Conservation (phyloP, 2,329 filamentous ascomycete genomes). For the Fusarium succisae region DNA sequence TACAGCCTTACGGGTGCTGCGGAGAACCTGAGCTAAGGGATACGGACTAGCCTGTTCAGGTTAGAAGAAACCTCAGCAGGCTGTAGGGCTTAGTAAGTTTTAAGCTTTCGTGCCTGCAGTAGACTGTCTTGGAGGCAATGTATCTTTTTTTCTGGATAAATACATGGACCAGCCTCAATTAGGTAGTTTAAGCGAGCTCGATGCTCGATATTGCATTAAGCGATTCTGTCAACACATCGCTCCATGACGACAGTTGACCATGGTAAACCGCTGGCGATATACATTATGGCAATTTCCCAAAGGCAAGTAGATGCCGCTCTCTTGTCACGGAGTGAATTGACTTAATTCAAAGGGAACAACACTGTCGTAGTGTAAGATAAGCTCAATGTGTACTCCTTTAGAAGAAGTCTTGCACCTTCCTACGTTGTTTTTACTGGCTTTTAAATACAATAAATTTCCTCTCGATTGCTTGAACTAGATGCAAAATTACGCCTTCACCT, state of each 20-base stretch:
- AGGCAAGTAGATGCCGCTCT: too few relatives aligned
- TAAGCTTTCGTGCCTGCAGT: not conserved
- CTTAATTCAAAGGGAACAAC: not conserved
- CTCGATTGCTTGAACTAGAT: too few relatives aligned
- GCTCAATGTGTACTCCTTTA: rapidly evolving
- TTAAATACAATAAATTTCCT: rapidly evolving
- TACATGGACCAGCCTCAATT: not conserved
- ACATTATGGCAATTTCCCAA: rapidly evolving
- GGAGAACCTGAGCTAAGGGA: not conserved
- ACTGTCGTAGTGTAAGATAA: rapidly evolving
- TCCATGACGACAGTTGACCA: not conserved
- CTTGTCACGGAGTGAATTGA: rapidly evolving
- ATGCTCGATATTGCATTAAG: not conserved
- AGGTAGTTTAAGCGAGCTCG: rapidly evolving
- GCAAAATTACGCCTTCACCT: too few relatives aligned
- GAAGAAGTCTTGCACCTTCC: rapidly evolving
- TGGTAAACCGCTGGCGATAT: not conserved
- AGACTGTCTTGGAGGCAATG: not conserved
- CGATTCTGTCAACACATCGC: rapidly evolving
- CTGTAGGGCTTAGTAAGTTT: not conserved
- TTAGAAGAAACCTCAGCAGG: rapidly evolving
- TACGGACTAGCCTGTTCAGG: rapidly evolving
- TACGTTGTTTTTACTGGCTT: rapidly evolving
- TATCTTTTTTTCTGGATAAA: not conserved
- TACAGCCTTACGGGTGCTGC: not conserved